These are phyloP conservation scores for Tinospora cordifolia DNA, from an alignment of 164 flowering plant genomes.

Conservation along the genomic window DNA sequence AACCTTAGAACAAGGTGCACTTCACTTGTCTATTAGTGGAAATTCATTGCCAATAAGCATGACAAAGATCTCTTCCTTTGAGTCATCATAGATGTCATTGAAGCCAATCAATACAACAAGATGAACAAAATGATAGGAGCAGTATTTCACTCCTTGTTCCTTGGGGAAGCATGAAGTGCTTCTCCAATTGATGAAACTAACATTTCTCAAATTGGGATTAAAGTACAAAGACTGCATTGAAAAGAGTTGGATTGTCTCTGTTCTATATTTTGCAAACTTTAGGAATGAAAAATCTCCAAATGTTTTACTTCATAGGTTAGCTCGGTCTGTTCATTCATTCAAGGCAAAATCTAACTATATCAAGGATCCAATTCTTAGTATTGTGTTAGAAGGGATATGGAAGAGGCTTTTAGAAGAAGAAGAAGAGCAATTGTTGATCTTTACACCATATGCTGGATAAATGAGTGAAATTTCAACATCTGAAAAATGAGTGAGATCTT, in stretches of 20 bases:
- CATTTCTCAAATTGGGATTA: constrained; percentile 11
- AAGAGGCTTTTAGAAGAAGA: constrained; percentile 15
- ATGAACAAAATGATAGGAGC: background rate
- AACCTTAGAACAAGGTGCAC: constrained; percentile 14
- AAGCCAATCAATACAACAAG: background rate
- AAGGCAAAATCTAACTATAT: constrained; percentile 15
- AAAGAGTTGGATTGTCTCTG: constrained; percentile 14
- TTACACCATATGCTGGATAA: constrained; percentile 21
- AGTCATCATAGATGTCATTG: background rate
- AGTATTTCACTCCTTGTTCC: constrained; percentile 7
- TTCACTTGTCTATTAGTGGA: constrained; percentile 8
- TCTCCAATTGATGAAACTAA: background rate
- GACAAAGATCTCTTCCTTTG: constrained; percentile 6
- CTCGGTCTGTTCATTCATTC: background rate
- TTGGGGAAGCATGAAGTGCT: constrained; percentile 8
- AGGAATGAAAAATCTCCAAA: constrained; percentile 1
- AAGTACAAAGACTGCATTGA: constrained; percentile 7
- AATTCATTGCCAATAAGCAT: constrained; percentile 3
- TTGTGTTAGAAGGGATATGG: constrained; percentile 12
- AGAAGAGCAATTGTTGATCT: background rate
- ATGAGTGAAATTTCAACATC: constrained; percentile 21
- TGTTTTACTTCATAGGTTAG: background rate
- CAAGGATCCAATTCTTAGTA: constrained; percentile 10
- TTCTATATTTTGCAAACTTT: constrained; percentile 6
- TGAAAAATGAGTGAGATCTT: too few species aligned